Evolutionary conservation across 1,284 basidiomycete species (phyloP).

Genomic region (Schizophyllum commune): DNA sequence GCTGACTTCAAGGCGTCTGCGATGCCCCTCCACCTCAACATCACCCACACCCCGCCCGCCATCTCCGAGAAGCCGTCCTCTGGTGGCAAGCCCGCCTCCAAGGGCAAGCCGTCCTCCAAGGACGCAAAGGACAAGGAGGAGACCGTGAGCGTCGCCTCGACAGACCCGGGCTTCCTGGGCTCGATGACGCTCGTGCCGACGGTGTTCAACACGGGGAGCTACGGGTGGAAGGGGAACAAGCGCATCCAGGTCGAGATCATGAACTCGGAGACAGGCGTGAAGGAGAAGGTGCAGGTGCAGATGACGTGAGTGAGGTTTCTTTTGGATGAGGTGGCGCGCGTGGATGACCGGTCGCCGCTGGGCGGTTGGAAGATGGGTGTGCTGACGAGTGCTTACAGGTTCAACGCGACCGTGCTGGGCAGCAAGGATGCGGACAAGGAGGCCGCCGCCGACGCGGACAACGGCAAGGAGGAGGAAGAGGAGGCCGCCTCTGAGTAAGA

Average conservation of each 20-base stretch:
- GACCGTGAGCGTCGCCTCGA: slow-evolving; percentile 22
- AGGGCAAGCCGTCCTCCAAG: not conserved
- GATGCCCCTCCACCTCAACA: slow-evolving; percentile 55
- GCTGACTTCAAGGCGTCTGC: slow-evolving; percentile 57
- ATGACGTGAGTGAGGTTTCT: slow-evolving; percentile 45
- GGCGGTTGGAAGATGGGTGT: slow-evolving; percentile 4
- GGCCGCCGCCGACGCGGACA: slow-evolving; percentile 24
- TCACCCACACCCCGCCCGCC: slow-evolving; percentile 60
- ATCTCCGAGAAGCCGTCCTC: slow-evolving; percentile 17
- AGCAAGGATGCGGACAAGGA: slow-evolving; percentile 51
- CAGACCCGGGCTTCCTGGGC: slow-evolving; percentile 59
- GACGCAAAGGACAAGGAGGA: slow-evolving; percentile 25
- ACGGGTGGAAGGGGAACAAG: slow-evolving; percentile 75
- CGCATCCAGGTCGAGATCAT: slow-evolving; percentile 57
- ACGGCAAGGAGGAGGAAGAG: slow-evolving; percentile 17
- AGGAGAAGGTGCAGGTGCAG: slow-evolving; percentile 60
- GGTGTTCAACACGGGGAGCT: slow-evolving; percentile 64
- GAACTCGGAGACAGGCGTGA: slow-evolving; percentile 41
- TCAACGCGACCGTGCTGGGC: slow-evolving; percentile 71
- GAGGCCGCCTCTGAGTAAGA: slow-evolving; percentile 4
- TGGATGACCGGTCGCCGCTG: too few relatives aligned
- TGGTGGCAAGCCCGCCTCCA: too few relatives aligned
- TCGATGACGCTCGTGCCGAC: slow-evolving; percentile 46
- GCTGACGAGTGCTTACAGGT: slow-evolving; percentile 28
- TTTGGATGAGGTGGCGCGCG: too few relatives aligned